Evolutionary conservation across 306 rosid genomes (phyloP).

Genomic region (Inga leiocalycina): DNA sequence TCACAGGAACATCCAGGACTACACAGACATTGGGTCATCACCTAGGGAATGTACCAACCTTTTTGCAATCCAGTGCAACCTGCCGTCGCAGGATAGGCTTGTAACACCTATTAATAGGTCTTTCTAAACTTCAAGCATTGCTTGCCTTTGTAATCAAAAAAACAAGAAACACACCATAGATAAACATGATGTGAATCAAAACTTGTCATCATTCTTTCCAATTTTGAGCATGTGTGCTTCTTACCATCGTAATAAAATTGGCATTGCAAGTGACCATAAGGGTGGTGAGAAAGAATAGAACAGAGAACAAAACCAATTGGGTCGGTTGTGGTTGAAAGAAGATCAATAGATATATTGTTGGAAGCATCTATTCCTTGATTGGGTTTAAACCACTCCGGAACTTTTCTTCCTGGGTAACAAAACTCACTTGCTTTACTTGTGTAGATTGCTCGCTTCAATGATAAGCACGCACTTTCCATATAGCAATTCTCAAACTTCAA

Average conservation of each 20-base stretch:
- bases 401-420: background rate
- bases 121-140: too few relatives aligned
- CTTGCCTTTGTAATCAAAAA: too few relatives aligned
- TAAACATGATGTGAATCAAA: background rate
- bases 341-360: background rate
- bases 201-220: accelerated
- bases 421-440: accelerated
- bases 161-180: background rate
- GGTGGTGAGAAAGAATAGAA: background rate
- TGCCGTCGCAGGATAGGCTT: too few relatives aligned
- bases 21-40: too few relatives aligned
- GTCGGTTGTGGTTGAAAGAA: background rate
- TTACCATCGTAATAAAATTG: background rate
- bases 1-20: too few relatives aligned
- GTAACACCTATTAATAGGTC: too few relatives aligned
- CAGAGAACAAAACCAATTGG: background rate
- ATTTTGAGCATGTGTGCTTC: accelerated
- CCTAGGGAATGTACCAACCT: too few relatives aligned
- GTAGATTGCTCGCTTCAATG: background rate
- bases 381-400: background rate
- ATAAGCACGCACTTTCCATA: background rate
- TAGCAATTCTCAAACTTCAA: background rate
- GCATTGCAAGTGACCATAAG: background rate
- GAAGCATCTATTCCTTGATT: background rate
- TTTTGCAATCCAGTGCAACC: too few relatives aligned